Conservation (phyloP, 805 yeast genomes). For the Isabelozyma rhagii region DNA sequence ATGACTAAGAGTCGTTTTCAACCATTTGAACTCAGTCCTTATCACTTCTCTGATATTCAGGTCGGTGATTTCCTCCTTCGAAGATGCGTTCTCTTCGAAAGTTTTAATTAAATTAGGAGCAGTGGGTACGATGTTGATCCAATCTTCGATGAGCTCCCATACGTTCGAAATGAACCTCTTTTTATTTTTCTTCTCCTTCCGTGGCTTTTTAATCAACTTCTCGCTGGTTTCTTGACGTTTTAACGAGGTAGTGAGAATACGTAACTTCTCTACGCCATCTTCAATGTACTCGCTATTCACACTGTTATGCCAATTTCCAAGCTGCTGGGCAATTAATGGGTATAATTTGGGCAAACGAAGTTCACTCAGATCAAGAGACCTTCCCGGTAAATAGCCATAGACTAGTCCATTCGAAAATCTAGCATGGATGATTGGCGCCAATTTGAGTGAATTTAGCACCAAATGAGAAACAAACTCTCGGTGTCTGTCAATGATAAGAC, state of each 20-base stretch:
- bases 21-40: slow-evolving; percentile 53
- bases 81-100: slow-evolving; percentile 31
- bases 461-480: slow-evolving; percentile 71
- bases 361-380: slow-evolving; percentile 56
- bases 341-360: slow-evolving; percentile 45
- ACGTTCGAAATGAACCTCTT: slow-evolving; percentile 40
- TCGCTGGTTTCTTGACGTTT: slow-evolving; percentile 9
- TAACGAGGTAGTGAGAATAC: slow-evolving; percentile 20
- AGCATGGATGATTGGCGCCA: slow-evolving; percentile 70
- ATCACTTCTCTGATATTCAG: slow-evolving; percentile 38
- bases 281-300: slow-evolving; percentile 47
- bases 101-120: slow-evolving; percentile 35
- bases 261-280: slow-evolving; percentile 40
- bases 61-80: slow-evolving; percentile 11
- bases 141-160: slow-evolving; percentile 59
- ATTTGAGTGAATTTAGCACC: slow-evolving; percentile 51
- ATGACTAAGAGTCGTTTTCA: slow-evolving; percentile 34
- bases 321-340: slow-evolving; percentile 58
- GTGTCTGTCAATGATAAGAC: slow-evolving; percentile 67
- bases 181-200: slow-evolving; percentile 13
- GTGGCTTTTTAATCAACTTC: slow-evolving; percentile 5
- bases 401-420: slow-evolving; percentile 70
- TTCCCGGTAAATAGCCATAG: slow-evolving; percentile 66
- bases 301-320: slow-evolving; percentile 68
- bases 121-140: slow-evolving; percentile 63